Base-by-base conservation (phyloP, 495 filamentous ascomycete genomes). In the Aspergillus baeticus region DNA sequence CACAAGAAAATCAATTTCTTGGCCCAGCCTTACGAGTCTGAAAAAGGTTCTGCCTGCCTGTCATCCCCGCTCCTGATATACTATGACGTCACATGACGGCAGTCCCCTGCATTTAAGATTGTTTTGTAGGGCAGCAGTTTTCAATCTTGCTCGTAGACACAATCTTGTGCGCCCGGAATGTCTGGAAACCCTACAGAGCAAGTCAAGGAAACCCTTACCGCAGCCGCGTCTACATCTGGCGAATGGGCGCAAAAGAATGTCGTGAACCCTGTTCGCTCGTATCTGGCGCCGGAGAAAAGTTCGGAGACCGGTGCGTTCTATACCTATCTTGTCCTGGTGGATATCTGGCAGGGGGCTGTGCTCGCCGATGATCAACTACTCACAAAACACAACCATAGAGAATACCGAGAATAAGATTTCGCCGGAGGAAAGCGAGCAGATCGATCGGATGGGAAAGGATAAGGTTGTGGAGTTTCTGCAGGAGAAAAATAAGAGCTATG, bases 381-480 rank as follows among this genome's bases (percentile, higher is more conserved):
- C n/a, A n/a, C n/a, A n/a, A n/a, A n/a, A n/a, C n/a, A n/a, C n/a
- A n/a, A 1, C 10, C 18, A 17, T 10, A 38, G 34, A 38, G 15
- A 22, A 22, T 21, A 7, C n/a, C 22, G 29, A 37, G 20, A 42
- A 22, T 35, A 26, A 36, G 8, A 22, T 20, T 35, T 44, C 5
- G 8, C 18, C 21, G 10, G 47, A 50, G 20, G 54, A 63, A 26
- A 23, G 53, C 10, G 57, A 64, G 1, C 38, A 41, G 8, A 69
- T 72, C 21, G 68, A 75, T 38, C 59, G 54, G 18, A 58, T 70
- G 57, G 62, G 68, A 5, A 61, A 58, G 26, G 68, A 69, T n/a
- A 55, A 55, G 23, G 48, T 75, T 7, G 66, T 63, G 26, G 69
- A 75, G 26, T 75, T 67, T 42, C 46, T 75, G 5, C 62, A 59